These are phyloP conservation scores for Trifolium subterraneum DNA, from an alignment of 306 rosid species.

Conservation along the genomic window DNA sequence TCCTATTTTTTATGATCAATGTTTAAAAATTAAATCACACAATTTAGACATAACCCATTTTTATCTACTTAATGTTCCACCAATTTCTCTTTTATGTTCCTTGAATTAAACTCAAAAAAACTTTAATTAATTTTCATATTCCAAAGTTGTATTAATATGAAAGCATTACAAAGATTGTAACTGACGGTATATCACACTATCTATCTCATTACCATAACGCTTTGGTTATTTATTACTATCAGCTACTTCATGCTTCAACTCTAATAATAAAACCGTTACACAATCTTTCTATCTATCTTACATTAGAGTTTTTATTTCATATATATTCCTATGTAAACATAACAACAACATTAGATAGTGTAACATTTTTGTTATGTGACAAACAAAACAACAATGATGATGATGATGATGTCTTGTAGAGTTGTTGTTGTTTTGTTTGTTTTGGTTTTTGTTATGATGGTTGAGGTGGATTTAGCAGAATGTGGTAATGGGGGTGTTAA, in stretches of 20 bases:
- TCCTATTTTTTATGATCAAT: constrained; percentile 40
- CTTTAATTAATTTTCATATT: constrained; percentile 9
- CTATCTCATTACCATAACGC: constrained; percentile 44
- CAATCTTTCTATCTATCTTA: constrained; percentile 10
- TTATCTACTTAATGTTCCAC: not conserved
- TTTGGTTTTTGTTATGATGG: constrained; percentile 35
- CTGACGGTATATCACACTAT: constrained; percentile 24
- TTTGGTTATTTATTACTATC: constrained; percentile 59
- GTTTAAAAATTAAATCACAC: constrained; percentile 29
- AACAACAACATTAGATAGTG: not conserved
- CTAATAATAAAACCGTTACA: constrained; percentile 45
- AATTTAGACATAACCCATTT: constrained; percentile 33
- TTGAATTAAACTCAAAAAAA: constrained; percentile 39
- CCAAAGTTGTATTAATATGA: constrained; percentile 6
- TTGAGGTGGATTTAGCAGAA: constrained; percentile 46
- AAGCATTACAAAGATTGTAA: constrained; percentile 28
- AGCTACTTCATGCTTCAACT: constrained; percentile 56
- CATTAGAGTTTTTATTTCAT: constrained; percentile 20
- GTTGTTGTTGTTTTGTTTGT: constrained; percentile 40
- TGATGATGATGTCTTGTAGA: constrained; percentile 35
- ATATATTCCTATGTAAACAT: not conserved
- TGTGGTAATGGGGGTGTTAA: constrained; percentile 19
- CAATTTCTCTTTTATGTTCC: constrained; percentile 50
- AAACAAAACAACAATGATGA: constrained; percentile 24
- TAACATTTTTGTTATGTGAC: constrained; percentile 10